Conservation (phyloP, 2,329 filamentous ascomycete species). For the Cercospora berteroae region DNA sequence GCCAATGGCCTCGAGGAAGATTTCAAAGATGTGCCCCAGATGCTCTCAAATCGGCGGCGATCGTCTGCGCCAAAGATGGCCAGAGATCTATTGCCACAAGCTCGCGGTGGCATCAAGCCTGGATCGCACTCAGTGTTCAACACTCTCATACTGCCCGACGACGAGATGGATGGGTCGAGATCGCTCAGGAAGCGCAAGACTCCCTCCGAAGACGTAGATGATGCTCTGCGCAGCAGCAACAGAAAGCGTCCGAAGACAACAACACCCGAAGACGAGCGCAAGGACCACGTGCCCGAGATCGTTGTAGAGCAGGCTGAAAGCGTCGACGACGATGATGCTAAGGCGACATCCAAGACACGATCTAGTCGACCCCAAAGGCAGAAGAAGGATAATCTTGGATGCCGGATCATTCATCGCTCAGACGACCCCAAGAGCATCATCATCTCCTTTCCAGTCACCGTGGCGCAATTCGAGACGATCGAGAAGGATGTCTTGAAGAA, state of each 20-base stretch:
- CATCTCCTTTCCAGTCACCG: conserved; percentile 46
- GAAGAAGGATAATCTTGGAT: conserved; percentile 42
- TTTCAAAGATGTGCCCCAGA: conserved; percentile 40
- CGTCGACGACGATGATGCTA: conserved; percentile 26
- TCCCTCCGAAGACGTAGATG: conserved; percentile 59
- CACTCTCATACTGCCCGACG: conserved; percentile 67
- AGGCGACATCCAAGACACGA: conserved; percentile 34
- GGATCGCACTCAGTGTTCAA: conserved; percentile 78
- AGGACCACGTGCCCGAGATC: conserved; percentile 7
- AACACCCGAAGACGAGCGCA: conserved; percentile 31
- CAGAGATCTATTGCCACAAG: conserved; percentile 66
- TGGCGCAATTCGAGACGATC: conserved; percentile 38
- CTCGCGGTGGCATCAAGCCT: conserved; percentile 62
- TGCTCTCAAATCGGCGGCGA: conserved; percentile 48
- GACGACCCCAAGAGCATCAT: conserved; percentile 50
- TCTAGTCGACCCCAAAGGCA: conserved; percentile 56
- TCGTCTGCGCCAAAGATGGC: conserved; percentile 65
- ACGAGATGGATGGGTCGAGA: conserved; percentile 72
- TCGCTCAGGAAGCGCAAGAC: conserved; percentile 78
- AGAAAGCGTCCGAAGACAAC: conserved; percentile 46
- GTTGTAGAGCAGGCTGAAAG: conserved; percentile 24
- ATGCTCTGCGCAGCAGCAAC: conserved; percentile 37
- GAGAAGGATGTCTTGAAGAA: conserved; percentile 53
- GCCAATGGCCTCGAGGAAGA: conserved; percentile 50
- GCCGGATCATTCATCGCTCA: conserved; percentile 32